A percentile compares a stretch with the other conserved stretches of the same genome.
These are phyloP conservation scores for Ophryocystis elektroscirrha DNA, from an alignment of 169 alveolate species.

Conservation along the genomic window DNA sequence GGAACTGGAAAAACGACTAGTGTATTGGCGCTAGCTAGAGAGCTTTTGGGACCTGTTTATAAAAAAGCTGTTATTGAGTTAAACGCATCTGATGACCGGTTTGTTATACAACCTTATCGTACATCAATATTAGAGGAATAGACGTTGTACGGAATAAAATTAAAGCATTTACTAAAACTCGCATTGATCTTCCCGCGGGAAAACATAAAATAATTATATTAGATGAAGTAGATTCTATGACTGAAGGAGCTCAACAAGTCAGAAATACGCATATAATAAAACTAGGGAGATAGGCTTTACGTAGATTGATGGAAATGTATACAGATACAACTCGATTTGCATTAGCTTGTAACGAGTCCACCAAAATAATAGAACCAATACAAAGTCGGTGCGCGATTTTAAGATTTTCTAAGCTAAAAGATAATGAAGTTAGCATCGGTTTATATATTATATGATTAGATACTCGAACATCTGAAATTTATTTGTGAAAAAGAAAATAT, in stretches of 20 bases:
- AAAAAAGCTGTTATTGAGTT: conserved; percentile 76
- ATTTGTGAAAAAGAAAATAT: conserved; percentile 42
- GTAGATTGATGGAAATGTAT: conserved; percentile 90
- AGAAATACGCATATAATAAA: background rate
- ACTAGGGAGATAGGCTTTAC: conserved; percentile 45
- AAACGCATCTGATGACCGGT: conserved; percentile 94
- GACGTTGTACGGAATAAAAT: conserved; percentile 92
- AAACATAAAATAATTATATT: conserved; percentile 83
- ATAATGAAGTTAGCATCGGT: conserved; percentile 46
- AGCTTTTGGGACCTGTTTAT: conserved; percentile 60
- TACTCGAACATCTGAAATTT: conserved; percentile 53
- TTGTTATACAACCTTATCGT: background rate
- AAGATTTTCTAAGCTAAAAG: conserved; percentile 74
- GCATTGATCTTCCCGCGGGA: conserved; percentile 69
- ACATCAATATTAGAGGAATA: conserved; percentile 58
- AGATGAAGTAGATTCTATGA: conserved; percentile 98
- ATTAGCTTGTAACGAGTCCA: conserved; percentile 90
- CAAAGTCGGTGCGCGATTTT: conserved; percentile 94
- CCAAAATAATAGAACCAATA: conserved; percentile 93
- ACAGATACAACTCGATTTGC: conserved; percentile 92
- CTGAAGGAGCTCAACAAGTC: conserved; percentile 91
- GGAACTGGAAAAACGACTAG: conserved; percentile 98
- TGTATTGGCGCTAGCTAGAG: conserved; percentile 83
- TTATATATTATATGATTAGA: conserved; percentile 6
- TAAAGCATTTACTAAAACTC: conserved; percentile 79